phyloP scores from a whole-genome alignment of 108 stramenopile species.

The Fragilariopsis cylindrus region DNA sequence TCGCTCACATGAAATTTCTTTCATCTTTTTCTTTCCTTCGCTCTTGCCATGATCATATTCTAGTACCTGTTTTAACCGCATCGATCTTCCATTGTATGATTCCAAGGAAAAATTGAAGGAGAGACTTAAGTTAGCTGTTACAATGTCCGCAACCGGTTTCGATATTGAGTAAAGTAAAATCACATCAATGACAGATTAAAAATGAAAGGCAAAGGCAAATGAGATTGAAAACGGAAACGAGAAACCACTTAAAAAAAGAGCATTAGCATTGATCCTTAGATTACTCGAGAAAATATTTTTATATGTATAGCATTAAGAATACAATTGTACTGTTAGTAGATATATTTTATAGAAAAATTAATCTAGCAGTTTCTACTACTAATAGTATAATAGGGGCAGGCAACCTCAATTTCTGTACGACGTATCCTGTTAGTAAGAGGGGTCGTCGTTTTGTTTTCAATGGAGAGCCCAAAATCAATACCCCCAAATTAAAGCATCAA shows the following conservation, averaged over 20 bases:
- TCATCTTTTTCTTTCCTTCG: too few relatives aligned
- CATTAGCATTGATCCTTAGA: background rate
- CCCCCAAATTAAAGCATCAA: too few relatives aligned
- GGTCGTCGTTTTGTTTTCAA: too few relatives aligned
- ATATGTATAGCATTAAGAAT: background rate
- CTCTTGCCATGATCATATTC: too few relatives aligned
- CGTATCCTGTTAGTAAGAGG: too few relatives aligned
- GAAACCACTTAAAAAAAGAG: background rate
- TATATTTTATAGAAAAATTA: background rate
- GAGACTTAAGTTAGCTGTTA: slow-evolving; percentile 75
- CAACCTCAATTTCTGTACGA: too few relatives aligned
- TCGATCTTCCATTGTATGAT: slow-evolving; percentile 86
- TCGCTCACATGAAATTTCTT: too few relatives aligned
- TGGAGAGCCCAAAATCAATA: too few relatives aligned
- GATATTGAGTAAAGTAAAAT: slow-evolving; percentile 67
- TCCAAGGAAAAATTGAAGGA: slow-evolving; percentile 74
- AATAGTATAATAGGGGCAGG: too few relatives aligned
- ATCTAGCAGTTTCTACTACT: too few relatives aligned
- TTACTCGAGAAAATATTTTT: background rate
- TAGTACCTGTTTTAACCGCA: slow-evolving; percentile 93
- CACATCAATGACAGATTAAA: background rate
- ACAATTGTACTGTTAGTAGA: background rate
- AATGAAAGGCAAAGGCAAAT: background rate
- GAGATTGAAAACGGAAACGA: background rate
- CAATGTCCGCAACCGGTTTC: slow-evolving; percentile 80